Evolutionary conservation across 2,329 filamentous ascomycete genomes (phyloP), one percentile per base, ranked within the genome.

Genomic region (Cercospora citrullina): DNA sequence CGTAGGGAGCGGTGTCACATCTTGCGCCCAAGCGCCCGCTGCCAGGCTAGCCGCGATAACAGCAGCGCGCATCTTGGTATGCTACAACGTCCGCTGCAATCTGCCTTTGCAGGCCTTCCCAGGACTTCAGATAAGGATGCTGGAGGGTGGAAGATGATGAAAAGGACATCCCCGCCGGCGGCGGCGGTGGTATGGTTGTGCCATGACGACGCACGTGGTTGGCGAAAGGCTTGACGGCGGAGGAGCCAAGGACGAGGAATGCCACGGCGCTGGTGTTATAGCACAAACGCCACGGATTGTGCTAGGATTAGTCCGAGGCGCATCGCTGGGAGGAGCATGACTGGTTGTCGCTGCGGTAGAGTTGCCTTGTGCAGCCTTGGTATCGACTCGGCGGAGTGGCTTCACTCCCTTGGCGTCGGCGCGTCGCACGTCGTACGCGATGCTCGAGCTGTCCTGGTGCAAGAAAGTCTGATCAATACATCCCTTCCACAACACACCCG

Each of bases 191-290:
- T 30, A 16, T 62, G 59, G 31, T 60, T 21, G 39, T 30, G 55
- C 55, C 66, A 68, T 65, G 66, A 64, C 62, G 66, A 57, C 57
- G 58, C 66, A 65, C 66, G 66, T 57, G 61, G 58, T 45, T 65
- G 57, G 58, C 57, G 58, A 36, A 30, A 62, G 57, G 62, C 62
- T 62, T 65, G 45, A 57, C 48, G 23, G 30, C 33, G 62, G 62
- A 33, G 31, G 16, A 21, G 61, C 61, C 42, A 63, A 55, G 61
- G 23, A 53, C 28, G 18, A 28, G 28, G 18, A 39, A 26, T 30
- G 45, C 45, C 61, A 63, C 51, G 45, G 45, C 60, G 16, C 26
- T 45, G 21, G 12, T 23, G 18, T 51, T 53, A 53, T 57, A 57
- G 28, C 53, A 64, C 62, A 42, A 39, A 39, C 36, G 36, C 30